A percentile compares a stretch with the other conserved stretches of the same genome.
These are phyloP conservation scores for Rhizopus stolonifer DNA, from an alignment of 371 early-diverging fungal species.

Conservation along the genomic window DNA sequence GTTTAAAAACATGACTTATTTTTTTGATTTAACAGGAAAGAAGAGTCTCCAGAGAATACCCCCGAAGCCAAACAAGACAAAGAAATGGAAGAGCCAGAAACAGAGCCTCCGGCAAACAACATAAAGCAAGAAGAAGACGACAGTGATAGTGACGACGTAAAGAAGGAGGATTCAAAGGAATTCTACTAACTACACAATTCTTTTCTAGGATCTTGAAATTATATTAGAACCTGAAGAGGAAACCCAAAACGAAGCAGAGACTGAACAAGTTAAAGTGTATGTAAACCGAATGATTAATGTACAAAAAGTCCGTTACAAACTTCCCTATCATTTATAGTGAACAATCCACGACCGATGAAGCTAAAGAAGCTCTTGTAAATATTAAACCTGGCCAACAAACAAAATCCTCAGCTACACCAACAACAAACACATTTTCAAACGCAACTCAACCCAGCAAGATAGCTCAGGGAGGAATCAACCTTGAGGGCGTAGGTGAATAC, in stretches of 20 bases:
- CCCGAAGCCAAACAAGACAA: background rate
- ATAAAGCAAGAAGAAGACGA: constrained; percentile 40
- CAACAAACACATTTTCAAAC: constrained; percentile 17
- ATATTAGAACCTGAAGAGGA: constrained; percentile 59
- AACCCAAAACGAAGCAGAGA: constrained; percentile 14
- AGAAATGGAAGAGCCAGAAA: constrained; percentile 22
- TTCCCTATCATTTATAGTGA: constrained; percentile 4
- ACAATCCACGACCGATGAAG: constrained; percentile 7
- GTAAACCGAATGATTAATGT: background rate
- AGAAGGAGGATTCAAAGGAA: background rate
- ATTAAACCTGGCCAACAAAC: constrained; percentile 56
- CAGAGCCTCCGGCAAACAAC: constrained; percentile 26
- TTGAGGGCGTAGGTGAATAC: constrained; percentile 73
- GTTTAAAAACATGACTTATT: background rate
- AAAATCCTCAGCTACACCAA: constrained; percentile 24
- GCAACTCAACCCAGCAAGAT: constrained; percentile 29
- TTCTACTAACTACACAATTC: no score
- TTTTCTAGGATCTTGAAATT: constrained; percentile 72
- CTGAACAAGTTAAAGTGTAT: background rate
- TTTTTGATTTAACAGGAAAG: constrained; percentile 14
- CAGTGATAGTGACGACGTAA: constrained; percentile 54
- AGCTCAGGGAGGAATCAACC: constrained; percentile 57
- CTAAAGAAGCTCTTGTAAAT: constrained; percentile 55
- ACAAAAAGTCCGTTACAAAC: no score
- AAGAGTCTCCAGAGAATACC: constrained; percentile 10